Conservation (phyloP, 2,329 filamentous ascomycete genomes). For the Neonectria punicea region DNA sequence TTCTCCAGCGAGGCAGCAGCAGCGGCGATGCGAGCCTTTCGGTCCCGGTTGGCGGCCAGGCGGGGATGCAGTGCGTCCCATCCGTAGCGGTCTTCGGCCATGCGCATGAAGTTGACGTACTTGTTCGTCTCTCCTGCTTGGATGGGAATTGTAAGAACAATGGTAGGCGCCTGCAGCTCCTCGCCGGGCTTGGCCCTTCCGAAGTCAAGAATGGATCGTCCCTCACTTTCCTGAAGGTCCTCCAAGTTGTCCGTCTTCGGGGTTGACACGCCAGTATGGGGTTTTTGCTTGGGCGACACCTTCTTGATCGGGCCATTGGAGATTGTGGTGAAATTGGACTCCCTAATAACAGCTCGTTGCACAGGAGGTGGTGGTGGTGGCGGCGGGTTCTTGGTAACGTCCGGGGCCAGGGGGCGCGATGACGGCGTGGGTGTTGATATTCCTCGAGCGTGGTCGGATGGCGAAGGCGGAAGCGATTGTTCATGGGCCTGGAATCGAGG, state of each 20-base stretch:
- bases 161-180: conserved; percentile 74
- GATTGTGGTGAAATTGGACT: conserved; percentile 55
- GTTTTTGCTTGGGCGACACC: conserved; percentile 59
- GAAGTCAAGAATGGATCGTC: conserved; percentile 70
- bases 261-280: conserved; percentile 53
- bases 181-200: conserved; percentile 68
- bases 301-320: conserved; percentile 57
- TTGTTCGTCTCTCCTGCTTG: conserved; percentile 81
- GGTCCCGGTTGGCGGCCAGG: conserved; percentile 86
- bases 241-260: conserved; percentile 63
- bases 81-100: conserved; percentile 93
- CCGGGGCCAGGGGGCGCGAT: conserved; percentile 44
- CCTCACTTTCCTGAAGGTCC: conserved; percentile 56
- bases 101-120: conserved; percentile 92
- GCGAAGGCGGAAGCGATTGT: conserved; percentile 55
- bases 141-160: conserved; percentile 85
- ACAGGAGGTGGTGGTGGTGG: conserved; percentile 48
- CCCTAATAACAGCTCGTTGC: conserved; percentile 49
- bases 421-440: conserved; percentile 50
- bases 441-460: conserved; percentile 50
- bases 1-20: conserved; percentile 88
- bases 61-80: conserved; percentile 94
- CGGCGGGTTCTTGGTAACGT: conserved; percentile 53
- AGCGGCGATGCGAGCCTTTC: conserved; percentile 87
- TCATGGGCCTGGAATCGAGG: conserved; percentile 49